Evolutionary conservation across 768 basidiomycete species (phyloP).

Genomic region (Lactarius evosmus): DNA sequence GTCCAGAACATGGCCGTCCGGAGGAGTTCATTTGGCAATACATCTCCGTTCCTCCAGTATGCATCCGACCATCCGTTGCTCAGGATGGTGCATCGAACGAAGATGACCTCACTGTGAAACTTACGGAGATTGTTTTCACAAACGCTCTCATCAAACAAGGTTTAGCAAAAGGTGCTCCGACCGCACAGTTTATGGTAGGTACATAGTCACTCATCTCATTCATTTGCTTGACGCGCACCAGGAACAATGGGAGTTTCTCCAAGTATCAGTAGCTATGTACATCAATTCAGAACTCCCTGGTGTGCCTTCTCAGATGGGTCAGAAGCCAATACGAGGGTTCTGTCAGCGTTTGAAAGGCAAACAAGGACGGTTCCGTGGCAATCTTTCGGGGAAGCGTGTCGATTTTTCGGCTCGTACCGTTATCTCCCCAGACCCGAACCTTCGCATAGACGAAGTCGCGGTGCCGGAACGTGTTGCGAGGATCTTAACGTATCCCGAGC

Average conservation of each 20-base stretch:
- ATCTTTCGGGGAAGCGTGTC: constrained; percentile 97
- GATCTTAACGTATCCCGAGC: constrained; percentile 93
- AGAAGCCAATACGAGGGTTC: constrained; percentile 95
- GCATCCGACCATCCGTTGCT: constrained; percentile 94
- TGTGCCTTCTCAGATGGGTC: constrained; percentile 78
- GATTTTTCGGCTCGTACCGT: constrained; percentile 98
- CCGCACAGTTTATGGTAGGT: constrained; percentile 80
- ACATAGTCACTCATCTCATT: constrained; percentile 12
- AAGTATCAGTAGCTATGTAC: constrained; percentile 93
- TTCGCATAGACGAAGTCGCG: constrained; percentile 97
- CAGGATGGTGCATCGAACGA: constrained; percentile 99
- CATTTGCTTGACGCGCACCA: constrained; percentile 33
- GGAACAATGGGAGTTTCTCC: constrained; percentile 99
- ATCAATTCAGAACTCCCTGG: constrained; percentile 97
- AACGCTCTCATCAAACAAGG: constrained; percentile 92
- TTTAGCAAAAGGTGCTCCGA: constrained; percentile 82
- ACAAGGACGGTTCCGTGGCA: constrained; percentile 97
- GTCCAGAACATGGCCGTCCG: constrained; percentile 84
- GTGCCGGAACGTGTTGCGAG: constrained; percentile 95
- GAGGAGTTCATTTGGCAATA: constrained; percentile 99
- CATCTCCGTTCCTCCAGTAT: constrained; percentile 95
- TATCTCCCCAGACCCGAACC: constrained; percentile 98
- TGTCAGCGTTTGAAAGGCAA: constrained; percentile 98
- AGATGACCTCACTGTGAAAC: constrained; percentile 95
- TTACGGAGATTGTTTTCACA: constrained; percentile 93